Conservation (phyloP, 2,329 filamentous ascomycete species). For the Xylariaceae sp. region DNA sequence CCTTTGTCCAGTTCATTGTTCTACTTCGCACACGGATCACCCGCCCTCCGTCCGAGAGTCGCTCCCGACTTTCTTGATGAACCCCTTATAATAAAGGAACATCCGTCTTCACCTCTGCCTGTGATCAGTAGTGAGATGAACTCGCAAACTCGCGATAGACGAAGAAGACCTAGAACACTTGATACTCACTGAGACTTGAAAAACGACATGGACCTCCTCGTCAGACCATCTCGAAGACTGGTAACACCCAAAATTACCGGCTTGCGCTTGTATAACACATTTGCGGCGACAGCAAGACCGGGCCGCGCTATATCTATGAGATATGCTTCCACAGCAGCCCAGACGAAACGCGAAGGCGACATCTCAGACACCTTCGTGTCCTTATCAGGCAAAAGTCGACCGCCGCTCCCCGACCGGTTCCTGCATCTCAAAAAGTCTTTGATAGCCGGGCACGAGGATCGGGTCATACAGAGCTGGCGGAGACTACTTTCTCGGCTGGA, state of each 20-base stretch:
- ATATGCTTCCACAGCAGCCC: conserved; percentile 13
- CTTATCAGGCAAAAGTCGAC: conserved; percentile 42
- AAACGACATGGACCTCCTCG: background rate
- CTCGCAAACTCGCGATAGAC: background rate
- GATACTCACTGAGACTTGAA: background rate
- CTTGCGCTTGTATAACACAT: conserved; percentile 9
- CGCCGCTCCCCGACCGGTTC: conserved; percentile 51
- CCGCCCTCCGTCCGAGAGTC: no score
- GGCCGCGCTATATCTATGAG: conserved; percentile 12
- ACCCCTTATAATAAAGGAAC: background rate
- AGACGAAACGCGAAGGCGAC: conserved; percentile 52
- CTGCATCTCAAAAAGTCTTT: conserved; percentile 51
- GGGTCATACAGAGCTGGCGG: conserved; percentile 45
- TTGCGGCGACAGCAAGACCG: background rate
- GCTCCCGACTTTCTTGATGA: background rate
- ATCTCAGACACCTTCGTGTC: conserved; percentile 60
- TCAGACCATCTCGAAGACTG: background rate
- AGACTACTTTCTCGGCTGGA: conserved; percentile 42
- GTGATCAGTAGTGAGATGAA: background rate
- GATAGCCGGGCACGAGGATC: conserved; percentile 44
- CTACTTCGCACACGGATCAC: no score
- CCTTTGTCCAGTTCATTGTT: no score
- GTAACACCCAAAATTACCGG: background rate
- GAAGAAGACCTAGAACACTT: no score
- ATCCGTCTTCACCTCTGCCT: no score